These are phyloP conservation scores for Paraphoma chrysanthemicola DNA, from an alignment of 2,329 filamentous ascomycete genomes.

Conservation along the genomic window DNA sequence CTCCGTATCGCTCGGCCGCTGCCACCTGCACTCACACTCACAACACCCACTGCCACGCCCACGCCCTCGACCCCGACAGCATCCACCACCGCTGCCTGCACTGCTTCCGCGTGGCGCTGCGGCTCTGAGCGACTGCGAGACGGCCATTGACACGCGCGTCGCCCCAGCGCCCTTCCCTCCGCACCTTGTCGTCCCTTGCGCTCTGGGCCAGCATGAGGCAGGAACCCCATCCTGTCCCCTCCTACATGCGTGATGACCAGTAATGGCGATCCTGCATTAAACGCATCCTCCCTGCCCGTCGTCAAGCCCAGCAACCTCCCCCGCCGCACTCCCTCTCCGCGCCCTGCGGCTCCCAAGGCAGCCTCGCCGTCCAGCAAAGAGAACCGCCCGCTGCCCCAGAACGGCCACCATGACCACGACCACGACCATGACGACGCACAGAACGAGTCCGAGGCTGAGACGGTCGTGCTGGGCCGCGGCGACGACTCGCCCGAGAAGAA, in stretches of 20 bases:
- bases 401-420: slow-evolving; percentile 31
- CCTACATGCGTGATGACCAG: slow-evolving; percentile 49
- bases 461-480: slow-evolving; percentile 54
- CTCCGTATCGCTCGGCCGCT: slow-evolving; percentile 19
- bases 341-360: slow-evolving; percentile 17
- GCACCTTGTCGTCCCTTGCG: slow-evolving; percentile 29
- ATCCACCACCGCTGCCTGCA: slow-evolving; percentile 1
- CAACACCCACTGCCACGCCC: slow-evolving; percentile 9
- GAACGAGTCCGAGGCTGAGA: slow-evolving; percentile 59
- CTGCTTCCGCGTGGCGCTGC: slow-evolving; percentile 12
- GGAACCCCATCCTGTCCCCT: slow-evolving; percentile 47
- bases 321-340: slow-evolving; percentile 15
- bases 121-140: slow-evolving; percentile 3
- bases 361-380: slow-evolving; percentile 28
- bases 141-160: slow-evolving; percentile 1
- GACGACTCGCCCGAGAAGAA: slow-evolving; percentile 49
- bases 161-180: slow-evolving; percentile 32
- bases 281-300: slow-evolving; percentile 30
- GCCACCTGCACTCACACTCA: slow-evolving; percentile 5
- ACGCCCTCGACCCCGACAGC: neutral
- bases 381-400: slow-evolving; percentile 21
- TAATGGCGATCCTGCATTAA: slow-evolving; percentile 46
- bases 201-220: slow-evolving; percentile 48
- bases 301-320: slow-evolving; percentile 19
- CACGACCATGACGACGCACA: slow-evolving; percentile 43